Conservation (phyloP, 805 yeast species). For the Zygosaccharomyces pseudorouxii region DNA sequence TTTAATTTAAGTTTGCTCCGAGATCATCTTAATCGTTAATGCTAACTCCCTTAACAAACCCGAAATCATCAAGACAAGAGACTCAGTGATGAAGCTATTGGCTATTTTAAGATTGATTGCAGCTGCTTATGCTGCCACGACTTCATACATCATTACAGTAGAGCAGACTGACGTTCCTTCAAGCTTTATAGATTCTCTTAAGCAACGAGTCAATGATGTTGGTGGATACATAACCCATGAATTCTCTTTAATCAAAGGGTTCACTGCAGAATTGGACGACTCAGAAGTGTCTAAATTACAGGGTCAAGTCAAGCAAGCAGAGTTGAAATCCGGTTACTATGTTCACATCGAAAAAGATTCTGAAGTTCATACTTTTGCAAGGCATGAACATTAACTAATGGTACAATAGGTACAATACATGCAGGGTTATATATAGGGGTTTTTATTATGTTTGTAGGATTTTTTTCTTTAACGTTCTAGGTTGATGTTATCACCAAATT, state of each 20-base stretch:
- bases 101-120: not conserved
- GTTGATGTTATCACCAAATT: constrained; percentile 85
- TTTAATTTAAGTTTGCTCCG: not conserved
- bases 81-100: not conserved
- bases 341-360: constrained; percentile 28
- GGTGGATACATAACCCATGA: constrained; percentile 48
- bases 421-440: not conserved
- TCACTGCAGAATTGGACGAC: constrained; percentile 40
- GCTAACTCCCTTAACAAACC: not conserved
- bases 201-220: constrained; percentile 32
- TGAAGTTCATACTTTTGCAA: constrained; percentile 25
- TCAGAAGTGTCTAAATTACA: constrained; percentile 24
- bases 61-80: not conserved
- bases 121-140: constrained; percentile 6
- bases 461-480: constrained; percentile 51
- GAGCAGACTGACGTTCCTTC: constrained; percentile 11
- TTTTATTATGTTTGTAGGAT: not conserved
- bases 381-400: constrained; percentile 4
- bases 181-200: constrained; percentile 28
- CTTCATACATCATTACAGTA: constrained; percentile 22
- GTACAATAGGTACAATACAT: not conserved
- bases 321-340: constrained; percentile 17
- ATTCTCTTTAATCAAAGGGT: constrained; percentile 46
- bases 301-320: constrained; percentile 15
- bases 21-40: not conserved